Evolutionary conservation across 768 basidiomycete species (phyloP).

Genomic region (Russula brevipes): DNA sequence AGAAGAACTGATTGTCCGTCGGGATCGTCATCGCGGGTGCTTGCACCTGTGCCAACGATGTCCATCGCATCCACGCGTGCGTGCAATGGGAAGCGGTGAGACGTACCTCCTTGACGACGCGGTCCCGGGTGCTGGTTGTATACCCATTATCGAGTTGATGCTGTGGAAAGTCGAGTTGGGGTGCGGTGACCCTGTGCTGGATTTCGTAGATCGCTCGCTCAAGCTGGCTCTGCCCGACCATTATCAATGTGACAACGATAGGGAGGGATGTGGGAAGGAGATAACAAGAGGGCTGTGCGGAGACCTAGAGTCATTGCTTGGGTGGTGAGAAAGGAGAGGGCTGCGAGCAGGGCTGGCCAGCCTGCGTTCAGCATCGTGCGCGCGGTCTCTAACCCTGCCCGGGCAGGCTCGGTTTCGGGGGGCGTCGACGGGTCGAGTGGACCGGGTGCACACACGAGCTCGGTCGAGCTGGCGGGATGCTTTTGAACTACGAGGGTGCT

Average conservation of each 20-base stretch:
- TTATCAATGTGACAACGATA: not conserved
- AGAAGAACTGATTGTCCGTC: conserved; percentile 91
- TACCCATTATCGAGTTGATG: conserved; percentile 91
- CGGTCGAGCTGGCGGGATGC: conserved; percentile 56
- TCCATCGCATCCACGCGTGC: not conserved
- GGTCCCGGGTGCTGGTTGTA: conserved; percentile 87
- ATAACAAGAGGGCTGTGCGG: conserved; percentile 3
- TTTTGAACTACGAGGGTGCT: conserved; percentile 60
- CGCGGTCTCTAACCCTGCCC: conserved; percentile 55
- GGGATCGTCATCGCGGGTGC: conserved; percentile 92
- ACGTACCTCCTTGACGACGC: conserved; percentile 91
- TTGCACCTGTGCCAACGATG: conserved; percentile 66
- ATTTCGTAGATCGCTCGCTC: conserved; percentile 67
- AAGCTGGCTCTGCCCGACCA: conserved; percentile 40
- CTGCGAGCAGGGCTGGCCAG: too few relatives aligned
- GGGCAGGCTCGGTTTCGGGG: conserved; percentile 48
- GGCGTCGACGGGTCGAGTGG: conserved; percentile 59
- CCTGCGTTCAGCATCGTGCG: conserved; percentile 77
- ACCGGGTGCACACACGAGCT: conserved; percentile 64
- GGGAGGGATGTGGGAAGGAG: not conserved
- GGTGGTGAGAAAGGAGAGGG: too few relatives aligned
- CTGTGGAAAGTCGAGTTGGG: conserved; percentile 83
- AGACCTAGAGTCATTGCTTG: conserved; percentile 1
- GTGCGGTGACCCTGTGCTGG: conserved; percentile 43
- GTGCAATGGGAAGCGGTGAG: not conserved